Base-by-base conservation (phyloP, 768 basidiomycete species). In the Tricholoma saponaceum region DNA sequence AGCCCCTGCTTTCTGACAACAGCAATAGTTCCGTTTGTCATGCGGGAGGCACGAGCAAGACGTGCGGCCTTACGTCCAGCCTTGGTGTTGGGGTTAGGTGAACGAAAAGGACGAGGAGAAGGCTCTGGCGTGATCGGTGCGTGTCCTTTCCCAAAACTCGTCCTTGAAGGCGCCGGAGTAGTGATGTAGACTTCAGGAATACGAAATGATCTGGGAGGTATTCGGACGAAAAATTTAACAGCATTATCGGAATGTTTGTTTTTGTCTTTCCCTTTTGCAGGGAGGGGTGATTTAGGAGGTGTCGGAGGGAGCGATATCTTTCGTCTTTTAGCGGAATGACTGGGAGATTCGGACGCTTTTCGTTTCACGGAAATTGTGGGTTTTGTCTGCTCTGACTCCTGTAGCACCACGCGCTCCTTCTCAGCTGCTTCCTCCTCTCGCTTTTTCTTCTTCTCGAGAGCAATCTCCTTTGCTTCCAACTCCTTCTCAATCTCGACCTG, bases 401-500 rank as follows among this genome's bases (percentile, higher is more conserved):
- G 20, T 44, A 47, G 44, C 18, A 32, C 32, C 10, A 49, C 32
- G 20, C 4, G 26, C 14, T 56, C 49, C 18, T 60, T 57, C 26
- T 60, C 49, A 5, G 49, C 61, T 18, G 66, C 66, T 30, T 81
- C 81, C 61, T 81, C 81, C 56, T 86, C 83, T 51, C 80, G 78
- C 62, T 76, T 79, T 67, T 76, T 76, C 70, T 80, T 85, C 72
- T 77, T 80, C 73, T 86, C 84, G 2, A 70, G 64, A 4, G 76
- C 78, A 6, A 77, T 72, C 66, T 85, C 81, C 65, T 83, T 88
- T 37, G 78, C 76, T 47, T 68, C 74, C 18, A 71, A 68, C 69
- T 85, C 83, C 63, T 78, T 80, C 58, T 79, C 77, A 32, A 89
- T 76, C 70, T 85, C 87, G 22, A 75, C 75, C 58, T 76, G 78